Percentiles rank a stretch among this genome's conserved stretches.
Conservation (phyloP, 371 early-diverging fungal species). For the Apophysomyces ossiformis region DNA sequence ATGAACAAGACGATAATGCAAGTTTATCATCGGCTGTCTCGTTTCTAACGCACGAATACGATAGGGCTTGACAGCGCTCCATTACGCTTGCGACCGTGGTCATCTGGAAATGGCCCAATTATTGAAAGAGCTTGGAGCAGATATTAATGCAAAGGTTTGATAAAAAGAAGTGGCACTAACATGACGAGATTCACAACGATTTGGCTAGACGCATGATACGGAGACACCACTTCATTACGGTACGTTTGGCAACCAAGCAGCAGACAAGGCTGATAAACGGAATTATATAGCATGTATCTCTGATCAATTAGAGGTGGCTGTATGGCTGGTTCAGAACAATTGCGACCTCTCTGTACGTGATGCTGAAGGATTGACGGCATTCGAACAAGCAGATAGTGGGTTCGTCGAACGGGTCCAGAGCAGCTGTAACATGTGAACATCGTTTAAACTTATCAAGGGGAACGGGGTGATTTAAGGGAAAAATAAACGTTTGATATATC, state of each 20-base stretch:
- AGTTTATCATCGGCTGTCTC: background rate
- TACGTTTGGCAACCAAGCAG: slow-evolving; percentile 9
- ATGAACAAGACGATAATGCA: slow-evolving; percentile 36
- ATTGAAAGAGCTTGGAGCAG: slow-evolving; percentile 40
- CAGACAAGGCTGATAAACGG: background rate
- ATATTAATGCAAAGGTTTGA: slow-evolving; percentile 35
- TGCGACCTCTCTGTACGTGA: slow-evolving; percentile 35
- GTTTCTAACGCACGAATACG: background rate
- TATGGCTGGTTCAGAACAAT: slow-evolving; percentile 28
- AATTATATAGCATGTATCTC: slow-evolving; percentile 44
- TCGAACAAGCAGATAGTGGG: slow-evolving; percentile 39
- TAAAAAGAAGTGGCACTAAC: background rate
- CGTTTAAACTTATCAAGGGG: background rate
- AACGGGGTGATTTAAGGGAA: no score
- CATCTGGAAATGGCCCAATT: slow-evolving; percentile 31
- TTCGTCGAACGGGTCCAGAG: slow-evolving; percentile 2
- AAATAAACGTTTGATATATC: no score
- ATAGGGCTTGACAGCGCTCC: slow-evolving; percentile 47
- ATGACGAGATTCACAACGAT: background rate
- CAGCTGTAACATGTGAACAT: background rate
- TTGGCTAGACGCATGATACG: slow-evolving; percentile 30
- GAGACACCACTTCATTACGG: slow-evolving; percentile 54
- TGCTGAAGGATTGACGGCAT: slow-evolving; percentile 40
- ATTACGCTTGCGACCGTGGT: slow-evolving; percentile 52
- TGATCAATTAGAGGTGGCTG: slow-evolving; percentile 40